phyloP scores from a whole-genome alignment of 116 monocot genomes.

The Zostera marina region DNA sequence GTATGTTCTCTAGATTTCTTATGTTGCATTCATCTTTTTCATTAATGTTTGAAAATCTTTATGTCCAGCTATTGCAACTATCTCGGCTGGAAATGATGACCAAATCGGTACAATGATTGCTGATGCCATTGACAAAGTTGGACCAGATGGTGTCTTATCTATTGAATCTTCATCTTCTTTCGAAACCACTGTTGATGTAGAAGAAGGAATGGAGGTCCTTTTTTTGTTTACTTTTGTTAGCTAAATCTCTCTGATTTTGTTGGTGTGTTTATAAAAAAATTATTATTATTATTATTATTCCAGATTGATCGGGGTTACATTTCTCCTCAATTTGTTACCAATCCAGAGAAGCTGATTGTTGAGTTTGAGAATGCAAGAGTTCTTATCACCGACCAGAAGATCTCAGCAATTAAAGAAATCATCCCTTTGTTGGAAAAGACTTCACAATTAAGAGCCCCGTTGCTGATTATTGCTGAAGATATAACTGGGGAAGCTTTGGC shows the following conservation, averaged over 20 bases:
- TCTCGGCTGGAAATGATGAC: constrained; percentile 66
- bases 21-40: neutral
- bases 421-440: constrained; percentile 81
- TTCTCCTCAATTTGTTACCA: constrained; percentile 79
- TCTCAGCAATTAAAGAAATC: constrained; percentile 62
- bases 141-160: constrained; percentile 68
- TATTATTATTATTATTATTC: constrained; percentile 4
- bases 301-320: constrained; percentile 76
- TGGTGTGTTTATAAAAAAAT: too few species aligned
- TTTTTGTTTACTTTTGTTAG: neutral
- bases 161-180: constrained; percentile 78
- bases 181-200: constrained; percentile 66
- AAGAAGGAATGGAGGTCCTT: constrained; percentile 72
- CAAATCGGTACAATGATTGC: constrained; percentile 54
- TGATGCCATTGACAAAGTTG: constrained; percentile 79
- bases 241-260: neutral
- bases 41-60: neutral
- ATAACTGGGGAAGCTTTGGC: constrained; percentile 60
- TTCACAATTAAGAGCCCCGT: constrained; percentile 59
- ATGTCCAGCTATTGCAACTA: constrained; percentile 51
- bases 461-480: constrained; percentile 74
- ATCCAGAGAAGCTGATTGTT: constrained; percentile 51
- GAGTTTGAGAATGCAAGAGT: constrained; percentile 85
- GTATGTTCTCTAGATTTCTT: constrained; percentile 9
- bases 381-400: constrained; percentile 71